These are phyloP conservation scores for Radiomyces spectabilis DNA, from an alignment of 192 early-diverging fungal genomes.

Conservation along the genomic window DNA sequence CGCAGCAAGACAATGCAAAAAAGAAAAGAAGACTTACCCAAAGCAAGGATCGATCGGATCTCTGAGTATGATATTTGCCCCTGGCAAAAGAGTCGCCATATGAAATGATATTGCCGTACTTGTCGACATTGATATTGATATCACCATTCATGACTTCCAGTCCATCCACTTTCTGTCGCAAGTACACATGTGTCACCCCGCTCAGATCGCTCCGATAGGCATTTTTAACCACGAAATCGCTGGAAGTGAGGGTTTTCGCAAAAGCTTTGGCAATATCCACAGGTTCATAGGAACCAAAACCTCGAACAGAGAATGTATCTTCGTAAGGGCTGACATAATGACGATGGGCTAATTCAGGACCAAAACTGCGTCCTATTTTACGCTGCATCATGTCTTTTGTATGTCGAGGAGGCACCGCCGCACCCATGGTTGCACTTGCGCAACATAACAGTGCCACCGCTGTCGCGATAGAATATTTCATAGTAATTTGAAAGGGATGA, in stretches of 20 bases:
- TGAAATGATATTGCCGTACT: conserved; percentile 57
- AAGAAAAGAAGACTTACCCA: conserved; percentile 1
- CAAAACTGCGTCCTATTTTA: background rate
- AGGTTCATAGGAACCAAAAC: conserved; percentile 14
- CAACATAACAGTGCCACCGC: background rate
- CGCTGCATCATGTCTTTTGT: background rate
- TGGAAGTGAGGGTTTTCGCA: conserved; percentile 31
- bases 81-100: conserved; percentile 63
- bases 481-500: background rate
- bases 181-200: conserved; percentile 81
- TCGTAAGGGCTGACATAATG: no score
- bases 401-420: background rate
- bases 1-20: background rate
- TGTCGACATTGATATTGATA: conserved; percentile 76
- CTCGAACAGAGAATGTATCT: no score
- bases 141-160: conserved; percentile 75
- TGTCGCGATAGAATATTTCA: background rate
- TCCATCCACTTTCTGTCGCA: conserved; percentile 65
- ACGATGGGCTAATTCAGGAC: background rate
- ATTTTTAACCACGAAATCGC: conserved; percentile 54
- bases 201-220: conserved; percentile 61
- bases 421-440: background rate
- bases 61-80: background rate
- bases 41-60: no score
- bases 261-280: conserved; percentile 39